Evolutionary conservation across 192 early-diverging fungal species (phyloP).

Genomic region (Coemansia sp.): DNA sequence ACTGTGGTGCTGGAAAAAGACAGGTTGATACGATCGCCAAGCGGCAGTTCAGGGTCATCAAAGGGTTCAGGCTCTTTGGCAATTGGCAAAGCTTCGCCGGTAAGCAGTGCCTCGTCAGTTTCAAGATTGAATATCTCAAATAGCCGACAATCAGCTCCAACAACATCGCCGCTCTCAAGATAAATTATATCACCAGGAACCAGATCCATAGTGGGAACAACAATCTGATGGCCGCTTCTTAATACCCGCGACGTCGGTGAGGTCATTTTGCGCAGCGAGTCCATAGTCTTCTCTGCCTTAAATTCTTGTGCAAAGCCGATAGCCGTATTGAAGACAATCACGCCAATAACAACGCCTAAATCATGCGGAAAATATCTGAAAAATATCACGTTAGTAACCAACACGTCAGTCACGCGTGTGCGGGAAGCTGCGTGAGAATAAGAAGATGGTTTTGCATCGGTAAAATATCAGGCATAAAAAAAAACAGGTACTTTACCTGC

Average conservation of each 20-base stretch:
- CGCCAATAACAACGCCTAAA: constrained; percentile 72
- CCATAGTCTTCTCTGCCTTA: constrained; percentile 92
- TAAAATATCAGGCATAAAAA: not conserved
- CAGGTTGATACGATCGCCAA: constrained; percentile 91
- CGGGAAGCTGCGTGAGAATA: not conserved
- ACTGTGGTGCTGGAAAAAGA: constrained; percentile 87
- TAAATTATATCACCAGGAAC: constrained; percentile 91
- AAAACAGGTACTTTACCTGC: constrained; percentile 42
- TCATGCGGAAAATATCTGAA: not conserved
- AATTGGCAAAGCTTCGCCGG: constrained; percentile 85
- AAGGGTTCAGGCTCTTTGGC: constrained; percentile 69
- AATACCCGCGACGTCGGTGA: constrained; percentile 86
- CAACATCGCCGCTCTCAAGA: constrained; percentile 90
- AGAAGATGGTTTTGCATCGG: not conserved
- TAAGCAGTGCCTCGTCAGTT: constrained; percentile 88
- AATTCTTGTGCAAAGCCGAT: constrained; percentile 97
- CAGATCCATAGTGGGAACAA: constrained; percentile 72
- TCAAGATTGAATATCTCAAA: constrained; percentile 84
- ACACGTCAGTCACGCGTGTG: not conserved
- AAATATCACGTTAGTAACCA: constrained; percentile 4
- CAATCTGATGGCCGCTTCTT: constrained; percentile 72
- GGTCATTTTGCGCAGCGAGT: constrained; percentile 83
- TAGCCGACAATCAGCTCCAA: constrained; percentile 89
- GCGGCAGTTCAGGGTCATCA: constrained; percentile 64
- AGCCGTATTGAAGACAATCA: constrained; percentile 81